These are phyloP conservation scores for Biscogniauxia mediterranea DNA, from an alignment of 2,329 filamentous ascomycete genomes.

Conservation along the genomic window DNA sequence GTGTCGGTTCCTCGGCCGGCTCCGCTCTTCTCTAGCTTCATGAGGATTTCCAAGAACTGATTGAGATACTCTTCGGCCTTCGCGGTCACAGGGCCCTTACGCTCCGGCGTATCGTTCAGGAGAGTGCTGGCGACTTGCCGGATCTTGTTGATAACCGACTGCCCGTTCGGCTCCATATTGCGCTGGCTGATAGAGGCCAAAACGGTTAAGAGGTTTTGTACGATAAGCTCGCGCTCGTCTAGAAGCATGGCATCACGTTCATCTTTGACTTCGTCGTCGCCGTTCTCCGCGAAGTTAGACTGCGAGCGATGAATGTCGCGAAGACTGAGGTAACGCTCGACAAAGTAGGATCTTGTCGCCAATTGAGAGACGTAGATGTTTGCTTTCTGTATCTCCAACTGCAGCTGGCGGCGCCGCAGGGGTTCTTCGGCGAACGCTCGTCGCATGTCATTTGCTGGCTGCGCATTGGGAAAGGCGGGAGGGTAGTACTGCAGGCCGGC, in stretches of 20 bases:
- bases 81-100: slow-evolving; percentile 50
- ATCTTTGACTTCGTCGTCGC: slow-evolving; percentile 37
- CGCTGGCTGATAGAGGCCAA: slow-evolving; percentile 77
- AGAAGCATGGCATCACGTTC: slow-evolving; percentile 61
- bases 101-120: slow-evolving; percentile 56
- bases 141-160: slow-evolving; percentile 76
- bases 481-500: slow-evolving; percentile 51
- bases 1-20: slow-evolving; percentile 33
- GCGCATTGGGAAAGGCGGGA: slow-evolving; percentile 45
- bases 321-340: slow-evolving; percentile 81
- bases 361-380: slow-evolving; percentile 84
- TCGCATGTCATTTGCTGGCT: slow-evolving; percentile 50
- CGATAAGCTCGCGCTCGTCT: slow-evolving; percentile 75
- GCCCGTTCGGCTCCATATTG: slow-evolving; percentile 73
- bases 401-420: slow-evolving; percentile 55
- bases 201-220: slow-evolving; percentile 74
- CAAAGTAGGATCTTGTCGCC: slow-evolving; percentile 77
- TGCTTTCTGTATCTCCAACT: slow-evolving; percentile 88
- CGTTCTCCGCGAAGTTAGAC: slow-evolving; percentile 39
- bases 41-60: slow-evolving; percentile 71
- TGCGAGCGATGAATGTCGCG: slow-evolving; percentile 62
- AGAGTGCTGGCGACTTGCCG: slow-evolving; percentile 80
- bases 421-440: slow-evolving; percentile 49
- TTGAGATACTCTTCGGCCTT: slow-evolving; percentile 69
- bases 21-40: slow-evolving; percentile 68